Conservation (phyloP, 2,329 filamentous ascomycete species). For the Microsporum canis region DNA sequence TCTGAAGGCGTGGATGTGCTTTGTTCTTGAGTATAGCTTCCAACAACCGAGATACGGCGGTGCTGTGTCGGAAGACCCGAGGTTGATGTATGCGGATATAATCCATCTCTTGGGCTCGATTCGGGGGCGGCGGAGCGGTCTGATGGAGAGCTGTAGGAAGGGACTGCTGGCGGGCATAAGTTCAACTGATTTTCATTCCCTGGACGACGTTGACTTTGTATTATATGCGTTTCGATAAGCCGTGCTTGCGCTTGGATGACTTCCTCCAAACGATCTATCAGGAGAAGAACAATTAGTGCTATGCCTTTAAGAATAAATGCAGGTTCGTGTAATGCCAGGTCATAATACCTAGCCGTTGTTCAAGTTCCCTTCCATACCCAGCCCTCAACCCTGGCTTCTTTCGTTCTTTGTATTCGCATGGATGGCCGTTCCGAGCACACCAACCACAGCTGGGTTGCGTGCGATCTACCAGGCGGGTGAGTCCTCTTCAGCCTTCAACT, state of each 20-base stretch:
- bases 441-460: conserved; percentile 55
- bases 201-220: conserved; percentile 11
- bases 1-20: conserved; percentile 31
- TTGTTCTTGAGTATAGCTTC: conserved; percentile 38
- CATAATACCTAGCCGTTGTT: conserved; percentile 48
- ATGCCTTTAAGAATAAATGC: neutral
- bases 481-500: neutral
- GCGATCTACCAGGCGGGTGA: conserved; percentile 30
- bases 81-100: conserved; percentile 53
- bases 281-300: neutral
- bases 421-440: conserved; percentile 56
- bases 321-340: neutral
- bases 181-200: neutral
- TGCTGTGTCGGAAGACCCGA: conserved; percentile 36
- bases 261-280: conserved; percentile 52
- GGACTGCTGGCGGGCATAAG: conserved; percentile 8
- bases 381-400: conserved; percentile 57
- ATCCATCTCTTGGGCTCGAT: conserved; percentile 46
- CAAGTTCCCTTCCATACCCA: conserved; percentile 60
- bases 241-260: conserved; percentile 55
- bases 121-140: conserved; percentile 41
- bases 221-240: conserved; percentile 50
- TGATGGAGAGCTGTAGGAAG: conserved; percentile 38
- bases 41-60: conserved; percentile 35
- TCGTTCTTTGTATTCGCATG: conserved; percentile 58